Base-by-base conservation (phyloP, 23 red algal species). In the Gracilaria vermiculophylla region DNA sequence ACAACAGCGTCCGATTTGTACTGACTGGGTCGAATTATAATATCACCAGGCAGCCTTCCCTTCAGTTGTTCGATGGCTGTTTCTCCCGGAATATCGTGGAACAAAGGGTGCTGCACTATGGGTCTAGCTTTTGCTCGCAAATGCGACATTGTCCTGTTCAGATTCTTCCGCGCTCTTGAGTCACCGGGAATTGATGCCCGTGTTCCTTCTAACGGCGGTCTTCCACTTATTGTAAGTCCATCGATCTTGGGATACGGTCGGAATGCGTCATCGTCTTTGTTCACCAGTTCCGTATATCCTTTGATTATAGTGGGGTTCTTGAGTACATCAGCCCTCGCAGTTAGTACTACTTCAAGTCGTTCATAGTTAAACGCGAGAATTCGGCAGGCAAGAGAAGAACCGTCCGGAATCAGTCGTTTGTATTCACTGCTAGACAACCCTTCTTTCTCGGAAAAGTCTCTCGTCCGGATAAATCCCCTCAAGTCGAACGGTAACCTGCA, bases 1-100 rank as follows among this genome's bases (percentile, higher is more conserved):
- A 94, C 77, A 43, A 94, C 77, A 37, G 64, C 73, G 72, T 94
- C 84, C 0, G 53, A 23, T 31, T 76, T 69, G 41, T 87, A 87
- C 27, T 83, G 80, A 80, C 80, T 86, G 2, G 92, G 92, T 20
- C 92, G 61, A 70, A 94, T 89, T 9, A 94, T 89, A 9, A 94
- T 81, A 51, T 94, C 92, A 36, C 92, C 92, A 28, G 92, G 72
- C 15, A 77, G 35, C 29, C 47, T 66, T 44, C 78, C 61, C 43
- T 82, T 54, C 9, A 94, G 73, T 75, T 83, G 54, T 13, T 58
- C 55, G 31, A 89, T 83, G 2, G 92, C 92, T 16, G 75, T 62
- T 45, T 78, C 74, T 20, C 92, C 92, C 4, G 92, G 48, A 37
- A 94, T 64, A 35, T 85, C 80, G 47, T 83, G 77, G 36, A 86